Percentiles rank a stretch among this genome's conserved stretches.
phyloP scores from a whole-genome alignment of 805 yeast species.

The Metschnikowia koreensis region DNA sequence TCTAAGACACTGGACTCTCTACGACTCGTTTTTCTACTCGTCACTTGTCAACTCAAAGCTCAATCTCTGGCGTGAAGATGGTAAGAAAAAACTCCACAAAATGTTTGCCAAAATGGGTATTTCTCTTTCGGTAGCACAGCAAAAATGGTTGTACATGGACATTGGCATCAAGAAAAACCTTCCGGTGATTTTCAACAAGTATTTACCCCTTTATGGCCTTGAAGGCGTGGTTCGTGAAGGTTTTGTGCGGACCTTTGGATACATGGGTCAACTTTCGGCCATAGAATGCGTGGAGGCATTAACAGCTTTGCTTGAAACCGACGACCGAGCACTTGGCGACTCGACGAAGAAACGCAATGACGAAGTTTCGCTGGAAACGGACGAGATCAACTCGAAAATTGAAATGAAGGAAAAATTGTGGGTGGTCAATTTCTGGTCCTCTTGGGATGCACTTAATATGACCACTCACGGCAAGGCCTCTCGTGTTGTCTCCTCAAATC shows the following conservation, averaged over 20 bases:
- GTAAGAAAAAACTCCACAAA: slow-evolving; percentile 80
- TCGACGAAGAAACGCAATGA: slow-evolving; percentile 18
- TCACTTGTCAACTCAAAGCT: slow-evolving; percentile 86
- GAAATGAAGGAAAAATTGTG: slow-evolving; percentile 56
- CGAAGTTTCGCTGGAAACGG: slow-evolving; percentile 19
- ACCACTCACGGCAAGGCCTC: slow-evolving; percentile 20
- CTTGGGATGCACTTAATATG: slow-evolving; percentile 53
- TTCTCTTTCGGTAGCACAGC: slow-evolving; percentile 81
- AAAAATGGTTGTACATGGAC: slow-evolving; percentile 90
- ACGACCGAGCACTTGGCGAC: slow-evolving; percentile 22
- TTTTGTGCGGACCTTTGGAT: slow-evolving; percentile 83
- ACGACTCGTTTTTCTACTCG: slow-evolving; percentile 89
- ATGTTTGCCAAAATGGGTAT: slow-evolving; percentile 97
- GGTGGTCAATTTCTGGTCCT: slow-evolving; percentile 69
- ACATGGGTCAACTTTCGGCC: slow-evolving; percentile 81
- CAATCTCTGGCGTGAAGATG: slow-evolving; percentile 87
- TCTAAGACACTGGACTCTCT: slow-evolving; percentile 88
- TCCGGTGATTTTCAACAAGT: slow-evolving; percentile 64
- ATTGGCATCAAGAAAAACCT: slow-evolving; percentile 71
- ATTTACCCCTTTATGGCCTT: slow-evolving; percentile 72
- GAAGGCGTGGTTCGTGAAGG: slow-evolving; percentile 85
- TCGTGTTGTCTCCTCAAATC: slow-evolving; percentile 16
- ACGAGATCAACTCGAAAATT: slow-evolving; percentile 28
- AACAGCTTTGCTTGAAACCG: slow-evolving; percentile 70
- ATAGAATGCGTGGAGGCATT: slow-evolving; percentile 90